These are phyloP conservation scores for Metschnikowia proteae DNA, from an alignment of 805 yeast genomes.

Conservation along the genomic window DNA sequence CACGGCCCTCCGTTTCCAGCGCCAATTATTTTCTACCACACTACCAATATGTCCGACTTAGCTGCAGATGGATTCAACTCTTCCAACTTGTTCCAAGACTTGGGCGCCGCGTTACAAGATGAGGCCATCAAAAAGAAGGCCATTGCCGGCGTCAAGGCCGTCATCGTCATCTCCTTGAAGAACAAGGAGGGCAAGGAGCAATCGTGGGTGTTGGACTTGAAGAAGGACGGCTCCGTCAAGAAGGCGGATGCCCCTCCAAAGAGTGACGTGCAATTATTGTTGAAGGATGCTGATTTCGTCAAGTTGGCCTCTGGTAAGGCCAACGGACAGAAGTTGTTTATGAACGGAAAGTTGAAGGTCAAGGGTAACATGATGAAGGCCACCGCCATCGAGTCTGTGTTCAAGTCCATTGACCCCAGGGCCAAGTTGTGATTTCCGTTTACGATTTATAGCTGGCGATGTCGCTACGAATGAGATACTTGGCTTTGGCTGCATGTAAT, in stretches of 20 bases:
- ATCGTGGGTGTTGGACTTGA: slow-evolving; percentile 22
- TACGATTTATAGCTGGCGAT: neutral
- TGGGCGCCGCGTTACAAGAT: slow-evolving; percentile 38
- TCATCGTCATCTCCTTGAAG: slow-evolving; percentile 53
- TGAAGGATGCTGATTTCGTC: slow-evolving; percentile 66
- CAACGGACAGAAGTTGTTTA: slow-evolving; percentile 78
- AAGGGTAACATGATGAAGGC: slow-evolving; percentile 93
- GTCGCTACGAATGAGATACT: too few relatives aligned
- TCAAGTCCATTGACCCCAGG: slow-evolving; percentile 48
- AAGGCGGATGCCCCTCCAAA: slow-evolving; percentile 28
- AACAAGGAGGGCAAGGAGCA: slow-evolving; percentile 23
- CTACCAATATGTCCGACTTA: slow-evolving; percentile 23
- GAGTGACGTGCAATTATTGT: slow-evolving; percentile 59
- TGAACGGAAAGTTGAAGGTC: slow-evolving; percentile 80
- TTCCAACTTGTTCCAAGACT: slow-evolving; percentile 38
- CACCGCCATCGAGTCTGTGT: slow-evolving; percentile 64
- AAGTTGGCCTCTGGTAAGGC: slow-evolving; percentile 74
- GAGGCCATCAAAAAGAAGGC: slow-evolving; percentile 35
- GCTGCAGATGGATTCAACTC: slow-evolving; percentile 41
- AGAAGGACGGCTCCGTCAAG: slow-evolving; percentile 15
- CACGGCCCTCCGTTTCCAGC: neutral
- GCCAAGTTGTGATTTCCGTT: slow-evolving; percentile 33
- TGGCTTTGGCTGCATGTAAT: too few relatives aligned
- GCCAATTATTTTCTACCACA: neutral
- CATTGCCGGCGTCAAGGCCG: slow-evolving; percentile 50